Evolutionary conservation across 805 yeast genomes (phyloP).

Genomic region (Clavispora vitiphila): DNA sequence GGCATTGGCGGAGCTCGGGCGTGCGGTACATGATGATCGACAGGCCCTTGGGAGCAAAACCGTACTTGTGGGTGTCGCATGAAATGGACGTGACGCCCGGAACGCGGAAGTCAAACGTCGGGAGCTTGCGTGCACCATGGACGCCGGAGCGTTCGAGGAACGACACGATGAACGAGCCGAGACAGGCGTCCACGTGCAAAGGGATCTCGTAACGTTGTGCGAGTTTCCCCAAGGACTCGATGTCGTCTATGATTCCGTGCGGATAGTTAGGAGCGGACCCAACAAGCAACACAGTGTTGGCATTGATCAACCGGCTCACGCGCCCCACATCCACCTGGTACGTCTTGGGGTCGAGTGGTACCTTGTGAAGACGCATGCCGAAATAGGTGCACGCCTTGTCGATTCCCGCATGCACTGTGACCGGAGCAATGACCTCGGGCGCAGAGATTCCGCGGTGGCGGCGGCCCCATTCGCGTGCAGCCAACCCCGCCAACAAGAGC

Average conservation of each 20-base stretch:
- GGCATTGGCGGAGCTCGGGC: constrained; percentile 62
- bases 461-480: constrained; percentile 77
- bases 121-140: constrained; percentile 40
- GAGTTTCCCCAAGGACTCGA: constrained; percentile 60
- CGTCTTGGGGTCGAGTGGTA: constrained; percentile 63
- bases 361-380: constrained; percentile 78
- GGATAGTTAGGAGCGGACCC: constrained; percentile 98
- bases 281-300: constrained; percentile 74
- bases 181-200: constrained; percentile 91
- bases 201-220: constrained; percentile 72
- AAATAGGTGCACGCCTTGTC: constrained; percentile 91
- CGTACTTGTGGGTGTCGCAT: constrained; percentile 99
- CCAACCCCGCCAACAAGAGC: constrained; percentile 72
- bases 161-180: constrained; percentile 88
- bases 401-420: constrained; percentile 90
- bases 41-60: constrained; percentile 97
- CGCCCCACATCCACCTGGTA: constrained; percentile 61
- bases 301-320: constrained; percentile 62
- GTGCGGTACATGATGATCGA: constrained; percentile 86
- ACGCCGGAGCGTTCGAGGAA: constrained; percentile 57
- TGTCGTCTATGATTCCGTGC: constrained; percentile 92
- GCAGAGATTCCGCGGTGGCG: constrained; percentile 49
- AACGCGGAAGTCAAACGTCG: constrained; percentile 76
- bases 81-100: constrained; percentile 94
- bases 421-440: constrained; percentile 89